Conservation (phyloP, 495 filamentous ascomycete species). For the Letharia lupina region DNA sequence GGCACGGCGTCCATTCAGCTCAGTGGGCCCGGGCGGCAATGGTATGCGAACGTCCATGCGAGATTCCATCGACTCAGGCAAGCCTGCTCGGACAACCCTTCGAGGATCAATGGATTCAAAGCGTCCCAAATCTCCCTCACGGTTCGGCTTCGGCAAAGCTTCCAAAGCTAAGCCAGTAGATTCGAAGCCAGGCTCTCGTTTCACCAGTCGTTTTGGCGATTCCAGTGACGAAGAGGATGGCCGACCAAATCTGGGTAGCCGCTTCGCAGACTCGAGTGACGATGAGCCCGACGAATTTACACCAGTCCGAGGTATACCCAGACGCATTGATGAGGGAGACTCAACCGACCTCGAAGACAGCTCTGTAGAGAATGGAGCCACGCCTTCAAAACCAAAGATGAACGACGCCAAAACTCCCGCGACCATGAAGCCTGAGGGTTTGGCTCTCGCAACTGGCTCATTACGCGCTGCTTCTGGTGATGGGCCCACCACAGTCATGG, state of each 20-base stretch:
- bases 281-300: slow-evolving; percentile 42
- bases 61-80: slow-evolving; percentile 25
- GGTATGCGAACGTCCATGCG: slow-evolving; percentile 47
- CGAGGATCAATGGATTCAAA: slow-evolving; percentile 27
- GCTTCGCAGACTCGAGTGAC: slow-evolving; percentile 78
- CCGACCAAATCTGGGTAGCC: slow-evolving; percentile 48
- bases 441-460: slow-evolving; percentile 25
- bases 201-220: slow-evolving; percentile 51
- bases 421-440: slow-evolving; percentile 21
- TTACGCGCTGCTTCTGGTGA: slow-evolving; percentile 20
- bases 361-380: slow-evolving; percentile 36
- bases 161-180: slow-evolving; percentile 34
- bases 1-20: slow-evolving; percentile 23
- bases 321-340: slow-evolving; percentile 49
- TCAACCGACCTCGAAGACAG: slow-evolving; percentile 65
- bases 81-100: slow-evolving; percentile 20
- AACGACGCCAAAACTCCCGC: slow-evolving; percentile 17
- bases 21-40: slow-evolving; percentile 21
- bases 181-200: slow-evolving; percentile 31
- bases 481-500: slow-evolving; percentile 28
- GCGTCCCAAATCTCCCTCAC: slow-evolving; percentile 35
- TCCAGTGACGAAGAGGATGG: slow-evolving; percentile 66
- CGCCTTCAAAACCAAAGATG: slow-evolving; percentile 20
- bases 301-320: slow-evolving; percentile 59
- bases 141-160: slow-evolving; percentile 41